Conservation (phyloP, 1,284 basidiomycete species). For the Somion occarium region DNA sequence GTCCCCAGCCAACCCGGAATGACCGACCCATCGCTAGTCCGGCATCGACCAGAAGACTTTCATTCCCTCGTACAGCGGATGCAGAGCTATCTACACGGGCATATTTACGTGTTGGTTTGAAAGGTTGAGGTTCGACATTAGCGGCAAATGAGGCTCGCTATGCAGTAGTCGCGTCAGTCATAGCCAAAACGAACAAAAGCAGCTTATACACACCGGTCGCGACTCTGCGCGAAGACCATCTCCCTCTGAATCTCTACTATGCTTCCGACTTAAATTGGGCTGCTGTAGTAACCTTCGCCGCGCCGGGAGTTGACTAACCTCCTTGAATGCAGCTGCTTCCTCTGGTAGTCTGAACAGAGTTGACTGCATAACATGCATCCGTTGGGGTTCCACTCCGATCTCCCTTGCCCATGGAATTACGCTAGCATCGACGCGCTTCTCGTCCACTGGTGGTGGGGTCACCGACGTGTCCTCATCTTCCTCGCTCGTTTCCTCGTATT, state of each 20-base stretch:
- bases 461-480: constrained; percentile 14
- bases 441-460: constrained; percentile 1
- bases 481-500: constrained; percentile 15
- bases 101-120: constrained; percentile 68
- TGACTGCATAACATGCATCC: constrained; percentile 89
- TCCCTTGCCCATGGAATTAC: constrained; percentile 62
- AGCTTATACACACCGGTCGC: constrained; percentile 48
- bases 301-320: constrained; percentile 33
- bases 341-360: constrained; percentile 77
- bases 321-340: constrained; percentile 55
- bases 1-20: constrained; percentile 90
- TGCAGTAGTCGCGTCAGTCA: constrained; percentile 12
- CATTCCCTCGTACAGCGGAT: constrained; percentile 60
- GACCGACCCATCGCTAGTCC: constrained; percentile 85
- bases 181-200: constrained; percentile 4
- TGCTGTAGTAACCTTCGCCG: constrained; percentile 33
- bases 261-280: constrained; percentile 49
- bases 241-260: constrained; percentile 73
- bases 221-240: constrained; percentile 60
- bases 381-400: constrained; percentile 73
- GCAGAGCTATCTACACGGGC: constrained; percentile 60
- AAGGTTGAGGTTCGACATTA: constrained; percentile 56
- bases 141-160: constrained; percentile 77
- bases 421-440: constrained; percentile 10
- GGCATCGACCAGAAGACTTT: constrained; percentile 72